phyloP scores from a whole-genome alignment of 2,329 filamentous ascomycete species.

The Cytospora chrysosperma region DNA sequence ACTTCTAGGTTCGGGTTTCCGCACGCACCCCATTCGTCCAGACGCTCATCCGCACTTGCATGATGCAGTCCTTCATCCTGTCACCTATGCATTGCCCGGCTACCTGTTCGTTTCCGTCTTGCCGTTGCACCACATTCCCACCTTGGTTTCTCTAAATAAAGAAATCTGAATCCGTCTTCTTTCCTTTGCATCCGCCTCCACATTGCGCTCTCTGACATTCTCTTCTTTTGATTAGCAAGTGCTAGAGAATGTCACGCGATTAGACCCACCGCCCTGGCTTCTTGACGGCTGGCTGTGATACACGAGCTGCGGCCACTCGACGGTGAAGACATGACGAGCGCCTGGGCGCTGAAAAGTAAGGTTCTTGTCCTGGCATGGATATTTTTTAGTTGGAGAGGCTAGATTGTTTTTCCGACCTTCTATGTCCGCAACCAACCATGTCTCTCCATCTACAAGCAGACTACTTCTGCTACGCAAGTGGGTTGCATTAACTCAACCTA shows the following conservation, averaged over 20 bases:
- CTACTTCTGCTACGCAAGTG: slow-evolving; percentile 4
- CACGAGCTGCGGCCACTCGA: not conserved
- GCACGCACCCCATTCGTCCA: not conserved
- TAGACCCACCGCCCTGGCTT: not conserved
- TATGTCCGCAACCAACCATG: not conserved
- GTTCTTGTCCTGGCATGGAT: not conserved
- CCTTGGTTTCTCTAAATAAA: not conserved
- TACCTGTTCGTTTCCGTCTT: not conserved
- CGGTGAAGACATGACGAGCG: not conserved
- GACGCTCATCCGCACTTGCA: not conserved
- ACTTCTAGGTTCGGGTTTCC: no score
- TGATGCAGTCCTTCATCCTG: not conserved
- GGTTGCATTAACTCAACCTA: slow-evolving; percentile 11
- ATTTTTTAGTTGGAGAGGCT: not conserved
- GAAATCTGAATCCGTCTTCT: not conserved
- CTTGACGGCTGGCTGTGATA: not conserved
- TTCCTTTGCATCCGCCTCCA: not conserved
- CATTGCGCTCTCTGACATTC: not conserved
- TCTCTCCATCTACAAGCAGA: not conserved
- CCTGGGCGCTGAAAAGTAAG: not conserved
- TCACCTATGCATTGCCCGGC: not conserved
- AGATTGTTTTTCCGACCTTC: not conserved
- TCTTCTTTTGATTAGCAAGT: slow-evolving; percentile 3
- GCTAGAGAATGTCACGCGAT: not conserved
- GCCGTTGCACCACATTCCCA: not conserved